Conservation (phyloP, 495 filamentous ascomycete species). For the Trichoderma orchidacearum region DNA sequence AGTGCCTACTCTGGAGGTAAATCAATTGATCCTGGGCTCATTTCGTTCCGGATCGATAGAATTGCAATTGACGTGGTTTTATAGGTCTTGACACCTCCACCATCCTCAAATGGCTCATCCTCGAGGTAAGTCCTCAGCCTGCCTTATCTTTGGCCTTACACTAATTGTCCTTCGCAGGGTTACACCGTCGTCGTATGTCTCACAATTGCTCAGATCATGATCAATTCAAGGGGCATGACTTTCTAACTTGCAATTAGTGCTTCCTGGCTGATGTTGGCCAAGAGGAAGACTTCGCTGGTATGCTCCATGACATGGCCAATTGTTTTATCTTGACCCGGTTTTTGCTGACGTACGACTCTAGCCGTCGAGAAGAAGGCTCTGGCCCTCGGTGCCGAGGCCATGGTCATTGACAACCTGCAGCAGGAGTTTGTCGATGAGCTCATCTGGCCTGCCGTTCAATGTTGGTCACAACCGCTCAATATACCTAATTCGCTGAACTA, state of each 20-base stretch:
- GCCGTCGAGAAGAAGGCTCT: slow-evolving; percentile 53
- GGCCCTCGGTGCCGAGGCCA: slow-evolving; percentile 52
- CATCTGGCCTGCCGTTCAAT: slow-evolving; percentile 77
- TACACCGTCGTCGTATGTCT: slow-evolving; percentile 17
- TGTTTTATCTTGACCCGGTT: too few relatives aligned
- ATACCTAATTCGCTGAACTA: too few relatives aligned
- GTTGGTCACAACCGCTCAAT: slow-evolving; percentile 16
- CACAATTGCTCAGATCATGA: too few relatives aligned
- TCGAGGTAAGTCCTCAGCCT: slow-evolving; percentile 38
- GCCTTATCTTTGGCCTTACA: neutral
- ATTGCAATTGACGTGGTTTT: slow-evolving; percentile 4
- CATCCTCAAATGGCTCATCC: slow-evolving; percentile 47
- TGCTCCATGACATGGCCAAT: too few relatives aligned
- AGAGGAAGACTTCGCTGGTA: slow-evolving; percentile 24
- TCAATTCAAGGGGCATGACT: too few relatives aligned
- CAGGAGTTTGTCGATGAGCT: slow-evolving; percentile 74
- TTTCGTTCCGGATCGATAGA: slow-evolving; percentile 2
- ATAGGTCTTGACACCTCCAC: slow-evolving; percentile 53
- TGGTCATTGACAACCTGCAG: slow-evolving; percentile 54
- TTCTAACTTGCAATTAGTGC: slow-evolving; percentile 8
- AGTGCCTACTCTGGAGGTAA: slow-evolving; percentile 33
- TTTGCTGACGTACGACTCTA: too few relatives aligned
- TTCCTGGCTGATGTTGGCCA: slow-evolving; percentile 46
- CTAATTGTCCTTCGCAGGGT: slow-evolving; percentile 1
- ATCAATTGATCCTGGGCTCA: neutral